Conservation (phyloP, 371 early-diverging fungal species). For the Mortierella sp. region DNA sequence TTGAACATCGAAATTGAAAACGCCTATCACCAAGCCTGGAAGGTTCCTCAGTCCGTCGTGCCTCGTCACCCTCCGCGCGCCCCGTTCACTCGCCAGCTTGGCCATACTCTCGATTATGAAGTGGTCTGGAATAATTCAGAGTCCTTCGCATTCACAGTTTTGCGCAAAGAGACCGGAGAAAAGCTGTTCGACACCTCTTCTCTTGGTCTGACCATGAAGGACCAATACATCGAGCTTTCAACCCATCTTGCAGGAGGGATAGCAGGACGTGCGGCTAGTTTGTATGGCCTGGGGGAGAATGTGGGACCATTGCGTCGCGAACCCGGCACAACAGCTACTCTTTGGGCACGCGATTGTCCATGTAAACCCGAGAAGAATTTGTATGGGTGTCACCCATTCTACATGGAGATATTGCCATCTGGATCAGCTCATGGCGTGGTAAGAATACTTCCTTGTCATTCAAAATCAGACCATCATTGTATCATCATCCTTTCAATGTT, state of each 20-base stretch:
- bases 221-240: conserved; percentile 74
- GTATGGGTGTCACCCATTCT: conserved; percentile 78
- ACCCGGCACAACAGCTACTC: conserved; percentile 44
- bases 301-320: conserved; percentile 64
- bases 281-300: conserved; percentile 78
- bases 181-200: conserved; percentile 69
- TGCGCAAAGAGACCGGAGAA: conserved; percentile 59
- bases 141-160: conserved; percentile 66
- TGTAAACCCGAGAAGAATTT: conserved; percentile 64
- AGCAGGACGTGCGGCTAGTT: conserved; percentile 50
- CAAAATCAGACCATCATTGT: not conserved
- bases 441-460: not conserved
- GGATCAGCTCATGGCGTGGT: conserved; percentile 70
- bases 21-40: conserved; percentile 57
- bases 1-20: conserved; percentile 67
- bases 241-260: conserved; percentile 57
- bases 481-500: not conserved
- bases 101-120: conserved; percentile 14
- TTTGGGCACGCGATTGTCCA: conserved; percentile 69
- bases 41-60: conserved; percentile 66
- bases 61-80: conserved; percentile 26
- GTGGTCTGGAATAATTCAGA: conserved; percentile 23
- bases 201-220: conserved; percentile 69
- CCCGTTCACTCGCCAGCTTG: not conserved
- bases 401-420: conserved; percentile 67